Base-by-base conservation (phyloP, 768 basidiomycete genomes). In the Candolleomyces aberdarensis region DNA sequence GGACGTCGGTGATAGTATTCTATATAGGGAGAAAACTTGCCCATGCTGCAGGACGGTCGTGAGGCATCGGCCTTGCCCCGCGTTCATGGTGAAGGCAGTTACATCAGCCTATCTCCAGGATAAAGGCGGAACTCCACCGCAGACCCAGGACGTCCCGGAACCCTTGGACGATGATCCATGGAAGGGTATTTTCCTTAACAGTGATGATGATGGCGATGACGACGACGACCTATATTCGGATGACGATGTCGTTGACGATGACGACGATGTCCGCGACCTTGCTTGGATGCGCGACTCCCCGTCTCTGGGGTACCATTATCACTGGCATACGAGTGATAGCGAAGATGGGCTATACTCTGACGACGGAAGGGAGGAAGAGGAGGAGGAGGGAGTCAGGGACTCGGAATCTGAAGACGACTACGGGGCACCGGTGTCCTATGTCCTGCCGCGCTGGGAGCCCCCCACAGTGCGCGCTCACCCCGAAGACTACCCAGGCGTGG, bases 11-110 rank as follows among this genome's bases (percentile, higher is more conserved):
- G 70, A 75, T 48, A 83, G 83, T 63, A 71, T 88, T 29, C 68
- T 89, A 31, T 76, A 76, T 61, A 83, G 89, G 26, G 76, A 80
- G 22, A 92, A 92, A 70, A 83, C 85, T 1, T 92, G 90, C 66
- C 90, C 90, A 1, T 85, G 83, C 59, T 92, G 90, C 69, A 84
- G 90, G 54, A 72, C 87, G 6, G 68, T 67, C 9, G 79, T 91
- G 19, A 74, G 72, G 26, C 78, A 78, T 52, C 82, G 86, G 29
- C 90, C 90, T 5, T 82, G 85, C 26, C 89, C 88, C 0, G 76
- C 89, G 22, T 91, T 88, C 66, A 70, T 89, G 66, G 78, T 92
- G 53, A 89, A 89, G 70, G 77, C 80, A 17, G 77, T 91, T 29
- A 78, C 80, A 0, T 71, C 77, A 14, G 76, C 81, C 3, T 65